Evolutionary conservation across 108 stramenopile genomes (phyloP).

Genomic region (Cyclotella kingstonii): DNA sequence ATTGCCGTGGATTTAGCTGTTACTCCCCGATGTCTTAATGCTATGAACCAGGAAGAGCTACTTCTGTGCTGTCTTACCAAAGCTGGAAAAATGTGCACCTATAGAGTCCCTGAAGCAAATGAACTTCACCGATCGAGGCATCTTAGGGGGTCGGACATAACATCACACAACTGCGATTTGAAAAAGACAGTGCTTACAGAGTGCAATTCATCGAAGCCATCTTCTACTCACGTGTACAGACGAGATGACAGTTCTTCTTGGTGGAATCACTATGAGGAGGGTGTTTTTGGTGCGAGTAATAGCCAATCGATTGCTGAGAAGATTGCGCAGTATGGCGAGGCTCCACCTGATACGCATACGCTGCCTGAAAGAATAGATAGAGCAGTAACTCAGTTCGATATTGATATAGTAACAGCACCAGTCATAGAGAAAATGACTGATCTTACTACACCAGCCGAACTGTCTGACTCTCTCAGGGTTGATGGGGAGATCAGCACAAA

Average conservation of each 20-base stretch:
- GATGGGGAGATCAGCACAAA: neutral
- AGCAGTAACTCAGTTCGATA: slow-evolving; percentile 4
- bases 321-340: no score
- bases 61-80: slow-evolving; percentile 27
- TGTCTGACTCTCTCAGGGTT: neutral
- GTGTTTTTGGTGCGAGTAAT: slow-evolving; percentile 28
- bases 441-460: neutral
- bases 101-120: slow-evolving; percentile 27
- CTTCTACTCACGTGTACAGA: slow-evolving; percentile 12
- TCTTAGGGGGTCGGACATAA: no score
- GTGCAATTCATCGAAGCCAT: neutral
- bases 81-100: slow-evolving; percentile 10
- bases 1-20: slow-evolving; percentile 32
- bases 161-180: no score
- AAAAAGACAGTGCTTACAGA: neutral
- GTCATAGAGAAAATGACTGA: neutral
- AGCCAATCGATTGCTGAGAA: no score
- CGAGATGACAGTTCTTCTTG: slow-evolving; percentile 11
- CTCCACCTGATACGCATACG: no score
- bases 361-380: neutral
- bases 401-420: neutral
- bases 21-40: no score
- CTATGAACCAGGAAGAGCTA: slow-evolving; percentile 10
- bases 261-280: slow-evolving; percentile 39
- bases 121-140: neutral